These are phyloP conservation scores for Fagopyrum esculentum DNA, from an alignment of 148 eudicot species.

Conservation along the genomic window DNA sequence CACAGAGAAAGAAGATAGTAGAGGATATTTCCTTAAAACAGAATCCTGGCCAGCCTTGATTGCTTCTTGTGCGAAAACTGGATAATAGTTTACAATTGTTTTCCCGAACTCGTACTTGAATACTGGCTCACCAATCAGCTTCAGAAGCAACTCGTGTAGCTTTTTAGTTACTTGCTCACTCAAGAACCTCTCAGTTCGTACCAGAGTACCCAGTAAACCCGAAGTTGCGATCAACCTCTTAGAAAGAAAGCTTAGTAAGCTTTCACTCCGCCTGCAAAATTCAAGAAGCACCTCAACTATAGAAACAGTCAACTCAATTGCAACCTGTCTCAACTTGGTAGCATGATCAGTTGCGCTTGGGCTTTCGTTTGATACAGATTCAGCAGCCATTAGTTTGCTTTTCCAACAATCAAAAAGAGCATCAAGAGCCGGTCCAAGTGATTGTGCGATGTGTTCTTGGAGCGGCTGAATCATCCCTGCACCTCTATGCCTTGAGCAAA, in stretches of 20 bases:
- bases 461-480: constrained; percentile 91
- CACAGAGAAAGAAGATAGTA: constrained; percentile 68
- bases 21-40: constrained; percentile 46
- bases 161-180: constrained; percentile 35
- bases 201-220: constrained; percentile 60
- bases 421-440: constrained; percentile 76
- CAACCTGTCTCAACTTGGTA: constrained; percentile 28
- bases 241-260: constrained; percentile 82
- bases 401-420: constrained; percentile 54
- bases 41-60: constrained; percentile 36
- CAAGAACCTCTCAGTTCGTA: constrained; percentile 77
- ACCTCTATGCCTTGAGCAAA: constrained; percentile 96
- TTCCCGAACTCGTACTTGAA: constrained; percentile 88
- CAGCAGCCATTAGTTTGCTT: constrained; percentile 37
- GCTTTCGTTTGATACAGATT: constrained; percentile 25
- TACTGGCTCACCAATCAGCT: constrained; percentile 78
- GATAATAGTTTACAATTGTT: constrained; percentile 65
- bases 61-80: constrained; percentile 52
- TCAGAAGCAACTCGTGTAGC: constrained; percentile 83
- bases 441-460: constrained; percentile 45
- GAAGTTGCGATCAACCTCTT: constrained; percentile 39
- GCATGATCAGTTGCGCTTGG: constrained; percentile 26
- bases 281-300: constrained; percentile 71
- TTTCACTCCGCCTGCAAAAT: constrained; percentile 78
- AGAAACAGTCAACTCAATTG: constrained; percentile 46